A percentile compares a stretch with the other conserved stretches of the same genome.
Evolutionary conservation across 2,329 filamentous ascomycete genomes (phyloP).

Genomic region (Botrytis squamosa): DNA sequence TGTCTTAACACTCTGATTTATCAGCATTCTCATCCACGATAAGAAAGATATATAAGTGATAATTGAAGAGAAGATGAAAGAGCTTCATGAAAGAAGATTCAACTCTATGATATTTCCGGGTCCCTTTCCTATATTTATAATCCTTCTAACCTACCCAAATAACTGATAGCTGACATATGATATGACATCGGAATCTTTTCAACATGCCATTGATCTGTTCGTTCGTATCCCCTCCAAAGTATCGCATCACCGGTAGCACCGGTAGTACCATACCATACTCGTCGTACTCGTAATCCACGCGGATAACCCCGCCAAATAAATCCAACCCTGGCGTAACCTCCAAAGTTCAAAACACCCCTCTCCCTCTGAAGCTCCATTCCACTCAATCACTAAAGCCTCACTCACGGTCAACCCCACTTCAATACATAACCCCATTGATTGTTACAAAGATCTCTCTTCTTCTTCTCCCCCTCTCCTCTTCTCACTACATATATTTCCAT

Average conservation of each 20-base stretch:
- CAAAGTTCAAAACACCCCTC: background rate
- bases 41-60: background rate
- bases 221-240: background rate
- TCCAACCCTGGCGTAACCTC: background rate
- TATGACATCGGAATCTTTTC: background rate
- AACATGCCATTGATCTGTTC: background rate
- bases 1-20: background rate
- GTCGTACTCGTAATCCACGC: background rate
- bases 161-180: background rate
- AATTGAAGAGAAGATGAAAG: background rate
- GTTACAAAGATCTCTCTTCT: background rate
- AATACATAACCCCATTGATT: background rate
- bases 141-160: background rate
- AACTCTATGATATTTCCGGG: background rate
- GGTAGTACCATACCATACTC: no score
- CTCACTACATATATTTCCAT: background rate
- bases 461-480: background rate
- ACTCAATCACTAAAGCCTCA: background rate
- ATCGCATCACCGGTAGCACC: background rate
- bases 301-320: background rate
- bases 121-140: background rate
- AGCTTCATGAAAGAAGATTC: background rate
- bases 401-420: constrained; percentile 1
- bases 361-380: background rate
- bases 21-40: background rate